Evolutionary conservation across 768 basidiomycete species (phyloP).

Genomic region (Cubamyces lactineus): DNA sequence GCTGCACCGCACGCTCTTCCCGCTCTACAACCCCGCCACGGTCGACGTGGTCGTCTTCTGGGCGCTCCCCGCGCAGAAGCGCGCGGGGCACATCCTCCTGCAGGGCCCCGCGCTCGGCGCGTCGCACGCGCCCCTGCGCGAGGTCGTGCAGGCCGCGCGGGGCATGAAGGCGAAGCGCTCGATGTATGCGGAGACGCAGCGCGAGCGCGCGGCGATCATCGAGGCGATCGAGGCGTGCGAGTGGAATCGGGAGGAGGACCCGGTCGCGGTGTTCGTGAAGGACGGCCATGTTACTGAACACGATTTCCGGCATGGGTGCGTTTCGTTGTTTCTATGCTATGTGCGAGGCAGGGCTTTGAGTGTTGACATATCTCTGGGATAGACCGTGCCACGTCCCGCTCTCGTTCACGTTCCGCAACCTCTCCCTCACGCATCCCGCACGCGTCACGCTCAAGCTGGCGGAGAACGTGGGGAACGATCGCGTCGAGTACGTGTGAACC

Average conservation of each 20-base stretch:
- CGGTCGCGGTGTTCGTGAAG: constrained; percentile 56
- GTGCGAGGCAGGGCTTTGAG: too few relatives aligned
- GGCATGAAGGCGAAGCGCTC: constrained; percentile 71
- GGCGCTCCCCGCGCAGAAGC: constrained; percentile 62
- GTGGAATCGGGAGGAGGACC: constrained; percentile 83
- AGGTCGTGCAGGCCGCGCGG: constrained; percentile 62
- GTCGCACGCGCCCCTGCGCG: constrained; percentile 63
- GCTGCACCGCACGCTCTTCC: constrained; percentile 67
- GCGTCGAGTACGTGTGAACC: constrained; percentile 4
- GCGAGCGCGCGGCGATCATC: constrained; percentile 69
- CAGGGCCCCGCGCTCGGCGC: constrained; percentile 69
- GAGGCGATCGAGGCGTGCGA: constrained; percentile 67
- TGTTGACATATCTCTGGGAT: too few relatives aligned
- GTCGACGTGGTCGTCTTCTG: constrained; percentile 80
- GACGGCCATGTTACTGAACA: constrained; percentile 51
- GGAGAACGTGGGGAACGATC: not conserved
- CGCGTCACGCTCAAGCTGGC: constrained; percentile 59
- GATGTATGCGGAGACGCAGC: constrained; percentile 90
- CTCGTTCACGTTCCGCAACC: constrained; percentile 65
- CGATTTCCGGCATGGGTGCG: constrained; percentile 75
- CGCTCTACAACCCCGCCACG: constrained; percentile 73
- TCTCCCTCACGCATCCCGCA: constrained; percentile 65
- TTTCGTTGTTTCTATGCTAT: constrained; percentile 18
- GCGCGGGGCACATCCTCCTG: constrained; percentile 62
- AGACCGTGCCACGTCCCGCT: constrained; percentile 63